Evolutionary conservation across 2,329 filamentous ascomycete genomes (phyloP).

Genomic region (Bisporella sp.): DNA sequence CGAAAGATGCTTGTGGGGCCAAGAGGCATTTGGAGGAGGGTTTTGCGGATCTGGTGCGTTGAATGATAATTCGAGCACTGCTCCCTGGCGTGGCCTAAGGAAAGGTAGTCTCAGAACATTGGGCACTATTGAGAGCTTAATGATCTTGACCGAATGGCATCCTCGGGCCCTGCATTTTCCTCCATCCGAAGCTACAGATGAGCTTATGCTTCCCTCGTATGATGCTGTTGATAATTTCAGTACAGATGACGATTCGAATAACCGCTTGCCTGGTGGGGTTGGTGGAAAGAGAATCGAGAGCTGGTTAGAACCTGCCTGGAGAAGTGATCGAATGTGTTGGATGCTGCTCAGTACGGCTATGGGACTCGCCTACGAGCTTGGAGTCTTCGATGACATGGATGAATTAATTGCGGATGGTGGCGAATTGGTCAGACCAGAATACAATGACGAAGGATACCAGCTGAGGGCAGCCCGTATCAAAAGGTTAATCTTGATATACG

Average conservation of each 20-base stretch:
- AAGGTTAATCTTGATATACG: slow-evolving; percentile 80
- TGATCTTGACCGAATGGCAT: slow-evolving; percentile 96
- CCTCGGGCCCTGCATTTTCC: slow-evolving; percentile 92
- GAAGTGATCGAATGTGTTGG: slow-evolving; percentile 94
- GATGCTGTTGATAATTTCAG: slow-evolving; percentile 36
- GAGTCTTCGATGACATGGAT: slow-evolving; percentile 87
- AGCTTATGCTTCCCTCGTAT: slow-evolving; percentile 57
- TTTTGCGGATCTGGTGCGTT: slow-evolving; percentile 68
- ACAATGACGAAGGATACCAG: slow-evolving; percentile 70
- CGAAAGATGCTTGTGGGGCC: slow-evolving; percentile 88
- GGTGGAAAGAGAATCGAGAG: slow-evolving; percentile 84
- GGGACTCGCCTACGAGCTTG: slow-evolving; percentile 85
- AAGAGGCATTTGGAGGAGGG: slow-evolving; percentile 88
- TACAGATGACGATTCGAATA: slow-evolving; percentile 38
- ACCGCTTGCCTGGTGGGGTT: slow-evolving; percentile 44
- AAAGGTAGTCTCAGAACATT: slow-evolving; percentile 80
- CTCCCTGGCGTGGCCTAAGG: slow-evolving; percentile 61
- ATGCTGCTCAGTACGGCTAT: slow-evolving; percentile 91
- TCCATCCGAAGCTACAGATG: slow-evolving; percentile 66
- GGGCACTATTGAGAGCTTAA: slow-evolving; percentile 87
- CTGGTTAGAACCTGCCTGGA: slow-evolving; percentile 94
- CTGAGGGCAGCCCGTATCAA: slow-evolving; percentile 76
- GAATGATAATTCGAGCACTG: slow-evolving; percentile 57
- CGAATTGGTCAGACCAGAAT: slow-evolving; percentile 54
- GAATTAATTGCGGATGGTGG: slow-evolving; percentile 55